Conservation (phyloP, 2,329 filamentous ascomycete species). For the Tolypocladium tropicale region DNA sequence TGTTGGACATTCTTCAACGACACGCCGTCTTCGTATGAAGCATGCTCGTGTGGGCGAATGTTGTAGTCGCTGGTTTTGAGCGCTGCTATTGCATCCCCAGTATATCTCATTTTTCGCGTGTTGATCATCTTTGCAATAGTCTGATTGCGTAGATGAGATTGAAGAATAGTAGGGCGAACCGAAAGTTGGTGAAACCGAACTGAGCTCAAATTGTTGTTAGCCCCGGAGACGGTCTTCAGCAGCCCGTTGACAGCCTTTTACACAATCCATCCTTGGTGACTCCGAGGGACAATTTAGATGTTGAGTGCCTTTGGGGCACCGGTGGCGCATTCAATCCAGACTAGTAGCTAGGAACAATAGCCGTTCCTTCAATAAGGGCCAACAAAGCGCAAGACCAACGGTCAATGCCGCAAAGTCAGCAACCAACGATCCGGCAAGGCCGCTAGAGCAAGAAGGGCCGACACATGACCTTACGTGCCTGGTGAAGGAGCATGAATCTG, state of each 20-base stretch:
- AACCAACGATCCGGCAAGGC: neutral
- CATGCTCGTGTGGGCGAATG: neutral
- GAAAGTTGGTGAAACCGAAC: too few species aligned
- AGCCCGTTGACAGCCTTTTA: neutral
- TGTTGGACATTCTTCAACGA: neutral
- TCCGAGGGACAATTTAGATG: neutral
- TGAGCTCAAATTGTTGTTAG: too few species aligned
- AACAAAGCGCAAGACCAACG: neutral
- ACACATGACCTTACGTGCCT: too few species aligned
- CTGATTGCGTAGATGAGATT: too few species aligned
- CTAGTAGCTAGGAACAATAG: neutral
- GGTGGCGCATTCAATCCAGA: neutral
- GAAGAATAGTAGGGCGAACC: too few species aligned
- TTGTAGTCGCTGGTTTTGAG: neutral
- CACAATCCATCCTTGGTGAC: neutral
- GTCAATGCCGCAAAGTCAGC: neutral
- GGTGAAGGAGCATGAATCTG: too few species aligned
- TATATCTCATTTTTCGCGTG: conserved; percentile 1
- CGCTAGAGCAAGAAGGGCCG: too few species aligned
- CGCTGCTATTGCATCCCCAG: neutral
- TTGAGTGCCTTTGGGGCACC: too few species aligned
- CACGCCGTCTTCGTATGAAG: neutral
- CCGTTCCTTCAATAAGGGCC: neutral
- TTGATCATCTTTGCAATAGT: neutral
- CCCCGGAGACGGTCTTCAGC: neutral